Conservation (phyloP, 1,139 yeast genomes). For the Debaryomyces singareniensis region DNA sequence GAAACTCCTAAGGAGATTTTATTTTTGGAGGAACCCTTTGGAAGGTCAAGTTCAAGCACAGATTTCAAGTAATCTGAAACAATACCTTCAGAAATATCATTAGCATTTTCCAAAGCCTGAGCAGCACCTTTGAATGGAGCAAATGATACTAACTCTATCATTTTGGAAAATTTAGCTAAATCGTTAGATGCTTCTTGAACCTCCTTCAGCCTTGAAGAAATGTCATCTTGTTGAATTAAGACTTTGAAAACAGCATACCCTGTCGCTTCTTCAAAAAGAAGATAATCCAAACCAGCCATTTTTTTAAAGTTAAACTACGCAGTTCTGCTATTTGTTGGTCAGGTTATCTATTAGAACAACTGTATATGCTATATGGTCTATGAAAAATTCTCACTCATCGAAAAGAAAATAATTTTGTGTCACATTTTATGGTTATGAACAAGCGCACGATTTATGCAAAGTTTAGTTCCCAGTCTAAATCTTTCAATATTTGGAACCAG, state of each 20-base stretch:
- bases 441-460: conserved; percentile 43
- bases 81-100: conserved; percentile 95
- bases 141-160: conserved; percentile 89
- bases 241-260: conserved; percentile 98
- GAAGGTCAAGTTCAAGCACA: conserved; percentile 82
- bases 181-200: conserved; percentile 91
- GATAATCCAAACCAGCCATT: conserved; percentile 76
- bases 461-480: conserved; percentile 71
- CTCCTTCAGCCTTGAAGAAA: conserved; percentile 86
- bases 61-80: conserved; percentile 90
- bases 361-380: no score
- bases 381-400: conserved; percentile 13
- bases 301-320: conserved; percentile 4
- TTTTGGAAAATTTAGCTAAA: conserved; percentile 81
- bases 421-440: conserved; percentile 1
- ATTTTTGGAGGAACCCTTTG: conserved; percentile 72
- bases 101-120: conserved; percentile 96
- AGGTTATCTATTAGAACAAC: no score
- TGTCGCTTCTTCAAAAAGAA: conserved; percentile 96
- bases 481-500: conserved; percentile 63
- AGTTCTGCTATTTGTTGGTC: conserved; percentile 1
- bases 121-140: conserved; percentile 99
- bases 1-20: conserved; percentile 76
- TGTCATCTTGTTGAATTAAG: conserved; percentile 86
- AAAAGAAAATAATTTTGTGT: conserved; percentile 6